Percentiles rank a stretch among this genome's conserved stretches.
phyloP scores from a whole-genome alignment of 176 grass and related monocot genomes.

The Rhynchospora breviuscula region DNA sequence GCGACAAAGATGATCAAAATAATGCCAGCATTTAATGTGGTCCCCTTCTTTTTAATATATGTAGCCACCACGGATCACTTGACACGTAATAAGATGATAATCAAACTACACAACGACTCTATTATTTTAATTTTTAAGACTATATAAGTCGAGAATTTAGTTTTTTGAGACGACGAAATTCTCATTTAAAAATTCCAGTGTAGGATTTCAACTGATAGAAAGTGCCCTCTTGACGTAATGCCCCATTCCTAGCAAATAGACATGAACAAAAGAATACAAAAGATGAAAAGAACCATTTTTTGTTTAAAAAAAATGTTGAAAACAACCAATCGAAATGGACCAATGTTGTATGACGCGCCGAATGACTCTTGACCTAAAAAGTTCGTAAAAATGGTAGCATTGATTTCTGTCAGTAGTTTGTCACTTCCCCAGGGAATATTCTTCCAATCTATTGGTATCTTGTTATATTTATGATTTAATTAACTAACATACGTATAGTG shows the following conservation, averaged over 20 bases:
- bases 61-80: too few species aligned
- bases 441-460: background rate
- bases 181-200: background rate
- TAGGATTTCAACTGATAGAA: background rate
- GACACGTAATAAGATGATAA: too few species aligned
- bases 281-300: background rate
- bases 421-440: background rate
- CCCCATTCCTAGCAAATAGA: background rate
- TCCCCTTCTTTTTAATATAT: background rate
- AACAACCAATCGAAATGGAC: too few species aligned
- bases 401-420: background rate
- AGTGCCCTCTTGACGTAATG: background rate
- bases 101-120: too few species aligned
- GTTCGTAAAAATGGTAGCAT: background rate
- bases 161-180: background rate
- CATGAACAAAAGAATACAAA: background rate
- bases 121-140: too few species aligned
- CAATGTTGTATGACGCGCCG: too few species aligned
- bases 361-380: too few species aligned
- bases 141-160: background rate
- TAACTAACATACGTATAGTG: too few species aligned
- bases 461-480: too few species aligned
- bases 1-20: background rate
- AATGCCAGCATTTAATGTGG: background rate
- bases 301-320: too few species aligned